Evolutionary conservation across 371 early-diverging fungal species (phyloP), one percentile per base, ranked within the genome.

Genomic region (Mucor velutinosus): DNA sequence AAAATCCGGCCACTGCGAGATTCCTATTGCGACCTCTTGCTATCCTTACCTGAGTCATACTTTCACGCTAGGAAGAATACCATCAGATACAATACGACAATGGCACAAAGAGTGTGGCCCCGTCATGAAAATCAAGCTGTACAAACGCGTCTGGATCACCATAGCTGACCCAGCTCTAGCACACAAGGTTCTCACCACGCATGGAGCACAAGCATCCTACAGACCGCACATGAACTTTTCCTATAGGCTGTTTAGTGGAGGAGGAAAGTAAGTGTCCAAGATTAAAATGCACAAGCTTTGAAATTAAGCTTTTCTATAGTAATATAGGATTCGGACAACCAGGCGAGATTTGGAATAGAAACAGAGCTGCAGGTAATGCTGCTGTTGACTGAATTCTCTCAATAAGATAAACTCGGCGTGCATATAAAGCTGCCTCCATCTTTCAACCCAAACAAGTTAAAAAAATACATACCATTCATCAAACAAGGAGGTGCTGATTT

Each of bases 91-190:
- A 37, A 58, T 66, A 27, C 15, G 62, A 4, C 17, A 61, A 23
- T 70, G 71, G 71, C 71, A 70, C 30, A 58, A 47, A 29, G 51
- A 66, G 32, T 43, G 49, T 7, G 67, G 67, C 25, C 72, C 72
- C 27, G 64, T 71, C 35, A 32, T 67, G 0, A 51, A 60, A 21
- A n/a, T 71, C 4, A 49, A 30, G 21, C 64, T 71, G 64, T 67
- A 67, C 3, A 47, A 27, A 11, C 51, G 64, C 2, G 55, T 32
- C 7, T 71, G 72, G 72, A 53, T 64, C 17, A 47, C 64, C n/a
- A 45, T 71, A 14, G 33, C 32, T 7, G 64, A 67, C 45, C 72
- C 72, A 21, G n/a, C 11, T 17, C 25, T 71, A 11, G 64, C 67
- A 0, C 72, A 71, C 29, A 60, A 71, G 29, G 25, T 71, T 5